phyloP scores from a whole-genome alignment of 768 basidiomycete genomes.

The Tephrocybe rancida region DNA sequence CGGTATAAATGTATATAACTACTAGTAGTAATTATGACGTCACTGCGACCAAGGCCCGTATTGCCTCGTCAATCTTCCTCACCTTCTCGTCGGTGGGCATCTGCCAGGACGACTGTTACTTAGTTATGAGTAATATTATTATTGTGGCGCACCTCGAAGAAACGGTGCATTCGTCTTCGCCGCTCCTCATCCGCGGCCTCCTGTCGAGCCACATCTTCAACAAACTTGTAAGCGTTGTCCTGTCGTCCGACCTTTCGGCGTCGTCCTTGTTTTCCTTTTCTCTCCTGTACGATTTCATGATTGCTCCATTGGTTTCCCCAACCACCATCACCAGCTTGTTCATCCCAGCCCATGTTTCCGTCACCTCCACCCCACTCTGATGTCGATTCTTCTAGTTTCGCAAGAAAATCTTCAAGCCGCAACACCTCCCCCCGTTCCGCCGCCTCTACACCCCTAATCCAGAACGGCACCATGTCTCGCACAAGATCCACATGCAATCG shows the following conservation, averaged over 20 bases:
- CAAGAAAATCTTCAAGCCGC: constrained; percentile 47
- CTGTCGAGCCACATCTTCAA: constrained; percentile 47
- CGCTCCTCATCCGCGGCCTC: constrained; percentile 38
- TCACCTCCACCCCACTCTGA: constrained; percentile 17
- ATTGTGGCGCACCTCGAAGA: constrained; percentile 42
- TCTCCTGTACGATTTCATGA: not conserved
- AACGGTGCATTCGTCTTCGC: constrained; percentile 48
- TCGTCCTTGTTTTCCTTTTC: not conserved
- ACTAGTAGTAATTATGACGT: constrained; percentile 10
- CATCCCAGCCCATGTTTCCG: constrained; percentile 4
- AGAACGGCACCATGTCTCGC: constrained; percentile 54
- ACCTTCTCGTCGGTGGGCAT: constrained; percentile 59
- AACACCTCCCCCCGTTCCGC: constrained; percentile 46
- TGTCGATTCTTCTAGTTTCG: constrained; percentile 31
- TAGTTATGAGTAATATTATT: too few relatives aligned
- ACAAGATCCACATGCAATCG: constrained; percentile 45
- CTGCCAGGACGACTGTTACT: constrained; percentile 27
- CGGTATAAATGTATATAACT: not conserved
- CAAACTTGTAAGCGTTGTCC: constrained; percentile 35
- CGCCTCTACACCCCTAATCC: constrained; percentile 50
- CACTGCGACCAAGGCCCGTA: constrained; percentile 34
- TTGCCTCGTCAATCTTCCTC: constrained; percentile 49
- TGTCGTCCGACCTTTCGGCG: constrained; percentile 1
- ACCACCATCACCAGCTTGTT: too few relatives aligned
- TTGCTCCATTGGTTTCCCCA: not conserved